Conservation (phyloP, 495 filamentous ascomycete genomes). For the Tuber calosporum region DNA sequence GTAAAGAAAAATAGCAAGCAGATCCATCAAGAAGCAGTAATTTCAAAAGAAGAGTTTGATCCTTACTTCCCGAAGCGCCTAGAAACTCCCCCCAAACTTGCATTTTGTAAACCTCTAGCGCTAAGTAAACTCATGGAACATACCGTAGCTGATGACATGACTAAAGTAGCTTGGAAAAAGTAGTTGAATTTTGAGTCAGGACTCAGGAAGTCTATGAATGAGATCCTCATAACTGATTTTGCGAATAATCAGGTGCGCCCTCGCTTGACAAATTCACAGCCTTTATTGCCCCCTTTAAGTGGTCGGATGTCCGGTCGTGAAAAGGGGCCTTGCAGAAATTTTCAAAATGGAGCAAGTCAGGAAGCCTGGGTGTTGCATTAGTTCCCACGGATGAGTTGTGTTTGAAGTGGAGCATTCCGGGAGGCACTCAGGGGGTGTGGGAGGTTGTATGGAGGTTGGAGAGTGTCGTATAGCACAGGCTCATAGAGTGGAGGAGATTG, state of each 20-base stretch:
- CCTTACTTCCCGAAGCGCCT: not conserved
- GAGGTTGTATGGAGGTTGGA: not conserved
- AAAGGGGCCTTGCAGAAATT: not conserved
- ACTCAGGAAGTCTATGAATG: not conserved
- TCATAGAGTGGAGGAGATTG: not conserved
- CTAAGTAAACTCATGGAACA: not conserved
- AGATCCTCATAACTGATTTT: not conserved
- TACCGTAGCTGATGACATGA: not conserved
- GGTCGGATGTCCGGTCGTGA: not conserved
- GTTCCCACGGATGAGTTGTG: not conserved
- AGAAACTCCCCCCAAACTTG: not conserved
- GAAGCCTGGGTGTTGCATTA: not conserved
- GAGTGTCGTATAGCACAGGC: not conserved
- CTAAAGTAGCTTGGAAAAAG: not conserved
- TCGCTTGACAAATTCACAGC: not conserved
- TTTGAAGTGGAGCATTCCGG: not conserved
- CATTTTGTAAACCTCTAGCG: not conserved
- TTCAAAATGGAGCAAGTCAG: not conserved
- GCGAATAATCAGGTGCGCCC: not conserved
- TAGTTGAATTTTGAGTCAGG: not conserved
- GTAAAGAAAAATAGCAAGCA: not conserved
- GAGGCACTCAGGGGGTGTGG: not conserved
- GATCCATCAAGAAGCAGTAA: not conserved
- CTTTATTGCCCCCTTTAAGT: not conserved
- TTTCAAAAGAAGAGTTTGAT: not conserved